Conservation (phyloP, 2,329 filamentous ascomycete genomes). For the Akanthomyces lecanii region DNA sequence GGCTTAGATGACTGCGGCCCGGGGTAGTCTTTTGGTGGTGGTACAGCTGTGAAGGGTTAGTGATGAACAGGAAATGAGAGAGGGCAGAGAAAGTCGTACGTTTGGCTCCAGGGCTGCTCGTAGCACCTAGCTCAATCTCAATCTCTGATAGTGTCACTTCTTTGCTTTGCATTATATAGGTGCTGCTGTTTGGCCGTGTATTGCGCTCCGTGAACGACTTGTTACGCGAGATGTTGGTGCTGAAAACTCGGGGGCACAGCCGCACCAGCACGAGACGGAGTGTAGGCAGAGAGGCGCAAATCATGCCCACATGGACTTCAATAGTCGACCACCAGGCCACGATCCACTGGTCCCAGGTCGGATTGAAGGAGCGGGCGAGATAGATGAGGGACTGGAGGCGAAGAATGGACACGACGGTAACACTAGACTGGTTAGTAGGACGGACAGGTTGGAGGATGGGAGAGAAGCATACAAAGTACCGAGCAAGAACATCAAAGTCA, state of each 20-base stretch:
- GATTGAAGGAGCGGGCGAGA: conserved; percentile 24
- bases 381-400: conserved; percentile 23
- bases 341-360: conserved; percentile 24
- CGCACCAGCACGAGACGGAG: conserved; percentile 24
- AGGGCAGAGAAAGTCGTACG: background rate
- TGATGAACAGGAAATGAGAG: too few relatives aligned
- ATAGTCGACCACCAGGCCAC: conserved; percentile 25
- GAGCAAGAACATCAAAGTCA: conserved; percentile 47
- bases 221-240: conserved; percentile 10
- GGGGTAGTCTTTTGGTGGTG: background rate
- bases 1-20: background rate
- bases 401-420: conserved; percentile 25
- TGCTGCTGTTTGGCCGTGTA: conserved; percentile 3
- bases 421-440: conserved; percentile 16
- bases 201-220: conserved; percentile 10
- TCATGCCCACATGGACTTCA: conserved; percentile 26
- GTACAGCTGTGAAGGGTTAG: background rate
- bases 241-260: conserved; percentile 14
- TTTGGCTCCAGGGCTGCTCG: background rate
- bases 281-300: conserved; percentile 26
- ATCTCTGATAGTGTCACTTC: background rate
- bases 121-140: conserved; percentile 5
- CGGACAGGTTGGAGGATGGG: too few relatives aligned
- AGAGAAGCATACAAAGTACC: conserved; percentile 38
- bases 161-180: conserved; percentile 13